phyloP scores from a whole-genome alignment of 2,329 filamentous ascomycete genomes.

The Calonectria ilicicola region DNA sequence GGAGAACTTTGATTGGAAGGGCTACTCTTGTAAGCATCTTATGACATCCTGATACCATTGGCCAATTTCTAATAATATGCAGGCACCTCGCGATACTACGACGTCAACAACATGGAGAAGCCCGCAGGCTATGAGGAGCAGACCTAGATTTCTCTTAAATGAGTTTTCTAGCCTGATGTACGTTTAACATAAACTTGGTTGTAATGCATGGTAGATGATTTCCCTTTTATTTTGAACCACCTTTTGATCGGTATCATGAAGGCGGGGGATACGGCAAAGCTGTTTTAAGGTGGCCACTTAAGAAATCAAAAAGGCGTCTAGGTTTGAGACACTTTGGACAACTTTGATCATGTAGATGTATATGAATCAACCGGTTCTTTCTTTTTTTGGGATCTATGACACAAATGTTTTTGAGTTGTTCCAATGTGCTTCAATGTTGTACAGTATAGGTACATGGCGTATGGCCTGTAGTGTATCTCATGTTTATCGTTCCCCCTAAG shows the following conservation, averaged over 20 bases:
- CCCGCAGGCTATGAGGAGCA: slow-evolving; percentile 87
- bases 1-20: slow-evolving; percentile 99
- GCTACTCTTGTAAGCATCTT: slow-evolving; percentile 85
- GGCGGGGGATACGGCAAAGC: slow-evolving; percentile 29
- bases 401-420: slow-evolving; percentile 1
- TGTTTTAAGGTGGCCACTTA: slow-evolving; percentile 32
- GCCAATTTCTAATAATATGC: slow-evolving; percentile 20
- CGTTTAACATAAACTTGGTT: slow-evolving; percentile 35
- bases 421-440: slow-evolving; percentile 36
- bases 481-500: slow-evolving; percentile 18
- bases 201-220: slow-evolving; percentile 38
- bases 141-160: slow-evolving; percentile 52
- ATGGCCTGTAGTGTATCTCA: slow-evolving; percentile 23
- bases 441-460: slow-evolving; percentile 43
- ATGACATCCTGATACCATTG: background rate
- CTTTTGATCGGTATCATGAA: slow-evolving; percentile 30
- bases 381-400: slow-evolving; percentile 32
- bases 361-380: slow-evolving; percentile 39
- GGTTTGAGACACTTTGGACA: slow-evolving; percentile 44
- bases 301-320: slow-evolving; percentile 42
- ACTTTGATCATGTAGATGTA: slow-evolving; percentile 44
- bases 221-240: slow-evolving; percentile 31
- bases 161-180: slow-evolving; percentile 29
- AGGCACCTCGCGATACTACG: slow-evolving; percentile 84
- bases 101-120: slow-evolving; percentile 83